A percentile compares a stretch with the other conserved stretches of the same genome.
Conservation (phyloP, 768 basidiomycete genomes). For the Tephrocybe rancida region DNA sequence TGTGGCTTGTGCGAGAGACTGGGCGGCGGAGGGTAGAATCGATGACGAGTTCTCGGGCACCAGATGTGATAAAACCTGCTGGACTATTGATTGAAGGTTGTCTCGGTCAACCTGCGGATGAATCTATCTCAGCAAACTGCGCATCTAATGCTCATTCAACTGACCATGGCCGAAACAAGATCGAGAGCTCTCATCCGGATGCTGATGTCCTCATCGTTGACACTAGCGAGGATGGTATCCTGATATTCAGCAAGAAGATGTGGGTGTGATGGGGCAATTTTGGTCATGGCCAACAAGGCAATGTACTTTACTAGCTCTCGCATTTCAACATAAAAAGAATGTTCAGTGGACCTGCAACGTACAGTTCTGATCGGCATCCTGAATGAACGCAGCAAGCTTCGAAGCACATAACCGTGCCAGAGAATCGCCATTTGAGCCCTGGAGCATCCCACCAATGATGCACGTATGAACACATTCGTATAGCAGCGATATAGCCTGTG, state of each 20-base stretch:
- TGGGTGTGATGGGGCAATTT: conserved; percentile 92
- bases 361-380: conserved; percentile 96
- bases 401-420: conserved; percentile 89
- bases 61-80: conserved; percentile 87
- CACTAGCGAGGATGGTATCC: conserved; percentile 84
- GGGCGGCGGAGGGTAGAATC: conserved; percentile 60
- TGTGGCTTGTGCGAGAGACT: conserved; percentile 50
- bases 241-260: conserved; percentile 91
- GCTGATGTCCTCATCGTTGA: conserved; percentile 92
- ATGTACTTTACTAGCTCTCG: conserved; percentile 89
- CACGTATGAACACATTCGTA: conserved; percentile 99
- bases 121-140: background rate
- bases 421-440: conserved; percentile 71
- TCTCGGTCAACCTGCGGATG: conserved; percentile 69
- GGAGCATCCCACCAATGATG: conserved; percentile 96
- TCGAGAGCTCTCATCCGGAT: conserved; percentile 97
- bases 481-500: conserved; percentile 91
- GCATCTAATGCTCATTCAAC: conserved; percentile 14
- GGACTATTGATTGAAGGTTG: conserved; percentile 88
- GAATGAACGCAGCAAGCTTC: conserved; percentile 89
- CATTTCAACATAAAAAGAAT: conserved; percentile 9
- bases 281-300: conserved; percentile 90
- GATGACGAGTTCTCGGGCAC: conserved; percentile 55
- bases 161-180: conserved; percentile 90
- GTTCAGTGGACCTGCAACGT: conserved; percentile 32